Evolutionary conservation across 75 land plant genomes (phyloP).

Genomic region (Adiantum capillusveneris): DNA sequence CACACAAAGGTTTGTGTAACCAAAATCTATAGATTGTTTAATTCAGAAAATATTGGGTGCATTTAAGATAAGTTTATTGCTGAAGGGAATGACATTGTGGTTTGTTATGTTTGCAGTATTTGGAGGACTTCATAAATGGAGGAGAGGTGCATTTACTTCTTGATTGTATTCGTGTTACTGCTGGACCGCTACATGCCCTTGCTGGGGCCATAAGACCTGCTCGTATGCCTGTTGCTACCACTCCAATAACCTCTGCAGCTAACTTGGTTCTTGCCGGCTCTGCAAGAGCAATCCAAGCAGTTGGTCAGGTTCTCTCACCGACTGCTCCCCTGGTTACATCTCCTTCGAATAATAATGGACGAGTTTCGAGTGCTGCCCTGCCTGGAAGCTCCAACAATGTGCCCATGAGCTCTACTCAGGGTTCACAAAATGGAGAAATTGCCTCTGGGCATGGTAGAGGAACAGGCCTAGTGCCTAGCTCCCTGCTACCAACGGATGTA

Average conservation of each 20-base stretch:
- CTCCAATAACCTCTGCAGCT: constrained; percentile 26
- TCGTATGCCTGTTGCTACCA: constrained; percentile 52
- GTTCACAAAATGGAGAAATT: constrained; percentile 49
- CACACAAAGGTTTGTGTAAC: constrained; percentile 94
- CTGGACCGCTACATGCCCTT: constrained; percentile 97
- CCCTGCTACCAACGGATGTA: constrained; percentile 92
- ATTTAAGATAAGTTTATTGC: neutral
- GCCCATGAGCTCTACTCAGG: constrained; percentile 21
- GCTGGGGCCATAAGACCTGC: constrained; percentile 94
- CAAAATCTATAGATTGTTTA: too few relatives aligned
- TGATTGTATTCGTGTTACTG: constrained; percentile 92
- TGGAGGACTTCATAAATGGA: constrained; percentile 96
- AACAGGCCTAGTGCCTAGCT: constrained; percentile 96
- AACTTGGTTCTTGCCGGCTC: constrained; percentile 17
- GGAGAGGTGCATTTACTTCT: constrained; percentile 86
- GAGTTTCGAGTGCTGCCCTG: constrained; percentile 25
- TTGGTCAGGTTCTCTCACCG: constrained; percentile 35
- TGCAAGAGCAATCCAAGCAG: constrained; percentile 25
- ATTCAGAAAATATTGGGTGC: neutral
- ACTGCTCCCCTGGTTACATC: constrained; percentile 25
- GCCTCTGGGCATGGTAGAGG: constrained; percentile 74
- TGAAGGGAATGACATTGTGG: too few relatives aligned
- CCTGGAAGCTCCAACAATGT: constrained; percentile 17
- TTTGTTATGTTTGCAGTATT: constrained; percentile 51
- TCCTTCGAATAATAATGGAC: constrained; percentile 13